phyloP scores from a whole-genome alignment of 768 basidiomycete genomes.

The Chalciporus piperatus region DNA sequence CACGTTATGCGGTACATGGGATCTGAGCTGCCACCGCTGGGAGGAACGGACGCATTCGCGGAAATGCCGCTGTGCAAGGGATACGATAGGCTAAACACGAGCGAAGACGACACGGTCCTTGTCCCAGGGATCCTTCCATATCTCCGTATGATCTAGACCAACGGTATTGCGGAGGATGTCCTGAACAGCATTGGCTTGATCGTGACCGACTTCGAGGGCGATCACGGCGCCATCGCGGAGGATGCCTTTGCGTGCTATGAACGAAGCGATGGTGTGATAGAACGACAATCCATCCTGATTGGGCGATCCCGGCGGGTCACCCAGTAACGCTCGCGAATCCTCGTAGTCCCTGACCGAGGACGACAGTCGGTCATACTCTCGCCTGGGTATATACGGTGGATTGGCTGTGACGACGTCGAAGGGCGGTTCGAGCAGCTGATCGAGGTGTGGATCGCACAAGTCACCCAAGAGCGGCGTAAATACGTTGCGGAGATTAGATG shows the following conservation, averaged over 20 bases:
- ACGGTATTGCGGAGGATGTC: constrained; percentile 52
- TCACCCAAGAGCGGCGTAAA: constrained; percentile 44
- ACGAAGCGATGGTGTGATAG: constrained; percentile 67
- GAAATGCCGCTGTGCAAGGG: not conserved
- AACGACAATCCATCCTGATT: constrained; percentile 54
- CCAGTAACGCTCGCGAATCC: constrained; percentile 78
- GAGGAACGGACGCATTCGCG: not conserved
- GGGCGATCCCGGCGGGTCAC: constrained; percentile 50
- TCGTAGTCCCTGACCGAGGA: constrained; percentile 75
- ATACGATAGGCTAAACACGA: constrained; percentile 30
- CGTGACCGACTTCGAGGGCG: constrained; percentile 77
- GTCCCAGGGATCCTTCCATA: constrained; percentile 83
- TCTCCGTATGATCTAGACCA: constrained; percentile 47
- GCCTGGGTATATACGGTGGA: constrained; percentile 78
- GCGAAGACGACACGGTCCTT: constrained; percentile 70
- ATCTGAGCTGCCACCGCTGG: not conserved
- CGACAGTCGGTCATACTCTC: constrained; percentile 62
- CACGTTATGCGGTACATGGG: not conserved
- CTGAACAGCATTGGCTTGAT: constrained; percentile 64
- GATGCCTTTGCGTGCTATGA: constrained; percentile 52
- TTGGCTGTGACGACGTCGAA: constrained; percentile 83
- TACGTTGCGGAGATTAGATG: constrained; percentile 20
- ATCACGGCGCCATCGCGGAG: constrained; percentile 53
- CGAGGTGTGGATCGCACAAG: constrained; percentile 34
- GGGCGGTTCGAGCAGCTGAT: constrained; percentile 37